Evolutionary conservation across 1,284 basidiomycete species (phyloP).

Genomic region (Cutaneotrichosporon sp.): DNA sequence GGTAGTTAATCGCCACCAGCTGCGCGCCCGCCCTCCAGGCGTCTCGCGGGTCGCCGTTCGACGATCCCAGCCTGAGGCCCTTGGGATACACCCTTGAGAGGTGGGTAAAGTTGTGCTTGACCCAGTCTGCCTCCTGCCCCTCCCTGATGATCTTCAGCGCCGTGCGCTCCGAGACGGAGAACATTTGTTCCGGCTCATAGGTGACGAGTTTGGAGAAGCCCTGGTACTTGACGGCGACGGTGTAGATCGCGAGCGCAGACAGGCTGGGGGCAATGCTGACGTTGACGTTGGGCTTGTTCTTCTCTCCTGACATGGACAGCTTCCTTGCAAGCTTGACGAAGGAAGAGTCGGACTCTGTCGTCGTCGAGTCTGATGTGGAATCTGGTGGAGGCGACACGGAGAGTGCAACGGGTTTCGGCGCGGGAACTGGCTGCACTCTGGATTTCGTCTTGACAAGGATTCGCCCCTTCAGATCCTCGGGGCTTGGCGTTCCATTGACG

Average conservation of each 20-base stretch:
- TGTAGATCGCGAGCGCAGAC: constrained; percentile 80
- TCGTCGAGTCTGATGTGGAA: constrained; percentile 30
- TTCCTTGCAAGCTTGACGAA: constrained; percentile 32
- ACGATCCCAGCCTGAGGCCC: constrained; percentile 71
- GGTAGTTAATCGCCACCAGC: constrained; percentile 97
- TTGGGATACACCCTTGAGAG: constrained; percentile 87
- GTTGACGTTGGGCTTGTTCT: constrained; percentile 3
- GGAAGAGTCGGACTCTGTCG: constrained; percentile 42
- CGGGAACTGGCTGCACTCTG: background rate
- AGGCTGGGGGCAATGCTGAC: constrained; percentile 65
- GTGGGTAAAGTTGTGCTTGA: constrained; percentile 84
- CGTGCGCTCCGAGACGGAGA: constrained; percentile 86
- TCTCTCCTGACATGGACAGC: constrained; percentile 21
- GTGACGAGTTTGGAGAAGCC: constrained; percentile 85
- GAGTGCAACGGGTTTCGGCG: background rate
- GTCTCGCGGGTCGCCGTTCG: constrained; percentile 84
- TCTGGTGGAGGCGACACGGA: constrained; percentile 4
- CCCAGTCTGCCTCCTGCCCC: constrained; percentile 61
- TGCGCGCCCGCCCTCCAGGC: constrained; percentile 90
- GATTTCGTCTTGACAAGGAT: constrained; percentile 73
- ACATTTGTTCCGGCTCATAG: constrained; percentile 84
- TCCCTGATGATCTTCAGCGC: constrained; percentile 53
- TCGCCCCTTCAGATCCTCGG: constrained; percentile 72
- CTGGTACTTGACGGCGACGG: constrained; percentile 89
- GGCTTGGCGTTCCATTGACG: constrained; percentile 66